Percentiles rank a stretch among this genome's conserved stretches.
Evolutionary conservation across 78 protist genomes (phyloP).

Genomic region (Dictyostelium citrinum): DNA sequence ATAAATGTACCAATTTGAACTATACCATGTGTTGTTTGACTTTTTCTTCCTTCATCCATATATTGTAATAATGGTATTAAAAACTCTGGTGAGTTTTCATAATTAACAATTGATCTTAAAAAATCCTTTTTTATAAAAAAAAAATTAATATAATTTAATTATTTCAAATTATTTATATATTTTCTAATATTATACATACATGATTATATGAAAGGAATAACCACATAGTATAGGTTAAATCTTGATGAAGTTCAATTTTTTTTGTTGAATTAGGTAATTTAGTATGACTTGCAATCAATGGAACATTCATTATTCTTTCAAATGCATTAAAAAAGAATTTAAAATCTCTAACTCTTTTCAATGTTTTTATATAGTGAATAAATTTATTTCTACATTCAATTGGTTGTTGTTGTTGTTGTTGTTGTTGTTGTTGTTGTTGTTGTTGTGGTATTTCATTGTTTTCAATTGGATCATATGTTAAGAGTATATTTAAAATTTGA

Average conservation of each 20-base stretch:
- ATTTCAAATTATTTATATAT: too few relatives aligned
- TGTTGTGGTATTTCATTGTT: neutral
- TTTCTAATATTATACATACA: neutral
- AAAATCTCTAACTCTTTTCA: conserved; percentile 51
- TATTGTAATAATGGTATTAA: conserved; percentile 58
- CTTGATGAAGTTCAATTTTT: conserved; percentile 67
- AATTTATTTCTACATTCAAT: conserved; percentile 7
- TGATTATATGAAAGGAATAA: conserved; percentile 54
- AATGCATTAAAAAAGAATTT: conserved; percentile 40
- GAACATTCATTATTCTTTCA: conserved; percentile 41
- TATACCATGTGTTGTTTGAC: conserved; percentile 50
- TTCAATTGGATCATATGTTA: conserved; percentile 29
- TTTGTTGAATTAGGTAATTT: conserved; percentile 52
- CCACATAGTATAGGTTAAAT: conserved; percentile 53
- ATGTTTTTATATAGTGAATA: neutral
- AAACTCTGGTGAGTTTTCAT: conserved; percentile 47
- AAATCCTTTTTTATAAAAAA: conserved; percentile 24
- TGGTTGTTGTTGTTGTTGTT: neutral
- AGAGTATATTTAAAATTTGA: conserved; percentile 45
- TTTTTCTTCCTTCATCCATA: conserved; percentile 78
- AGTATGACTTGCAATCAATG: conserved; percentile 45
- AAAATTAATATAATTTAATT: neutral
- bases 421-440: neutral
- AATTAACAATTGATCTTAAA: conserved; percentile 11
- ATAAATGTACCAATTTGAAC: conserved; percentile 74